Evolutionary conservation across 148 eudicot species (phyloP), one percentile per base, ranked within the genome.

Genomic region (Amaranthus palmeri): DNA sequence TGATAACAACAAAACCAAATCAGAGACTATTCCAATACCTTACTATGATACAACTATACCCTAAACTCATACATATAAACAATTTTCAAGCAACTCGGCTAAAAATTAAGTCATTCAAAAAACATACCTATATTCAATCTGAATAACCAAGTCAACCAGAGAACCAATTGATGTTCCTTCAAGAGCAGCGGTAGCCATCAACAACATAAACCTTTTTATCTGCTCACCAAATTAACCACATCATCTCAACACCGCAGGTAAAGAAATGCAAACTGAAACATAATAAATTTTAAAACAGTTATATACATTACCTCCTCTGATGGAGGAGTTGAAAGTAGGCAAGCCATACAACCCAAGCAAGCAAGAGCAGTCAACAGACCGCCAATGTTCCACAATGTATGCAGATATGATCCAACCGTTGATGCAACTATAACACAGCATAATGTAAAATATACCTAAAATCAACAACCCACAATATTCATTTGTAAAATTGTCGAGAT

Each of bases 131-230:
- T 90, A 82, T 71, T 92, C 91, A 77, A 90, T 53, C 11, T 77
- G 69, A 69, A 88, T 77, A 67, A 91, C 90, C 83, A 86, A 61
- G 46, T 88, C 85, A 70, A 92, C 81, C 77, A 88, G 67, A 72
- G 97, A 96, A 82, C 96, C 97, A 69, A 90, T 79, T 14, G 97
- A 85, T 59, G 97, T 96, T 47, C 97, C 96, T 81, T 90, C 72
- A 41, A 90, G 79, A 10, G 81, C 61, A 4, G 92, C 93, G 9
- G 92, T 69, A 43, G 86, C 88, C 96, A 90, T 90, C 75, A 90
- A 69, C 14, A 88, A 78, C 2, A 80, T 75, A 58, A 90, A 78
- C 79, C 96, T 82, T 81, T 86, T 88, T 72, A 74, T 15, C 75
- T 77, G 71, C 18, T 75, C 25, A 40, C 3, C 18, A 52, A 42